Base-by-base conservation (phyloP, 2,329 filamentous ascomycete genomes). In the Arthrinium phaeospermum region DNA sequence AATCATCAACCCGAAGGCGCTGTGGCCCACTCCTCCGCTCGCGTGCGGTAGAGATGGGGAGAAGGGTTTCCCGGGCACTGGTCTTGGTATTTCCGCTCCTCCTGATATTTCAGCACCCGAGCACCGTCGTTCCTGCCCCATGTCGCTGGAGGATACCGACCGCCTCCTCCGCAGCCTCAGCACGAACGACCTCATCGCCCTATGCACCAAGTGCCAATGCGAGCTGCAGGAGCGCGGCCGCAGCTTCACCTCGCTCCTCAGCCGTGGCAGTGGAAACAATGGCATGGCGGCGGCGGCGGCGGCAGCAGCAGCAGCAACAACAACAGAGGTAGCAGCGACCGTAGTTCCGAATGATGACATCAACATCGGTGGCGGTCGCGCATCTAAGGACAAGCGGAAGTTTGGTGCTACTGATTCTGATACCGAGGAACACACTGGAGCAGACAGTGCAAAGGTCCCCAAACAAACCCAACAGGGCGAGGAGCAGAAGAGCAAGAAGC, bases 301-400 rank as follows among this genome's bases (percentile, higher is more conserved):
- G 14, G 27, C 27, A 12, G 16, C 34, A 27, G 27, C 10, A 27
- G 12, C 49, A 5, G 8, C 30, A 19, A 30, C 51, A 30, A 30
- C 30, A 12, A 30, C 27, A 34, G 16, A 37, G 12, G 34, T 0
- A 64, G 57, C 3, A 5, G 57, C 10, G 0, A 19, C 30, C 6
- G 7, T 7, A 22, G 19, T 22, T 1, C 30, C 4, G 24, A 30
- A n/a, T 19, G 8, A 2, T 61, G 30, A 19, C 53, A 24, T 14
- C 19, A 34, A 8, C 30, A 34, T 61, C 53, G 7, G 53, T 22
- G n/a, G 34, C 34, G 57, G 34, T 22, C 30, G 57, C 34, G 19
- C 22, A 41, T n/a, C 22, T 41, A 64, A 64, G 57, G 57, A 64
- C 19, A 64, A 64, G 57, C 57, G 57, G 34, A 64, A 64, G 57